These are phyloP conservation scores for Pseudogymnoascus sp. DNA, from an alignment of 2,329 filamentous ascomycete genomes.

Conservation along the genomic window DNA sequence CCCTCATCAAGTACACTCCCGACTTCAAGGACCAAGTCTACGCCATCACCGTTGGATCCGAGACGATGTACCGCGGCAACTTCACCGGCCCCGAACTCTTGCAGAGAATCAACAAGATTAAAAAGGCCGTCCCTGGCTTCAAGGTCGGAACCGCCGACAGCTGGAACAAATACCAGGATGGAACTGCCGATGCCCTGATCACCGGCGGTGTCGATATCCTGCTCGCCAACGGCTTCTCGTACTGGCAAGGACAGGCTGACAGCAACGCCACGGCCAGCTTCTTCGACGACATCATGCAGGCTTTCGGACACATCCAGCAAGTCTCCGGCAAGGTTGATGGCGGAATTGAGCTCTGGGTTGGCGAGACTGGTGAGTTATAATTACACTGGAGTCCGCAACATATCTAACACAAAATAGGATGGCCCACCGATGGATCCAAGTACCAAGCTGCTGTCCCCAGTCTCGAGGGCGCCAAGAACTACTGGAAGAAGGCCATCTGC, in stretches of 20 bases:
- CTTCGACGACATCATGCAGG: slow-evolving; percentile 61
- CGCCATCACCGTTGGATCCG: slow-evolving; percentile 64
- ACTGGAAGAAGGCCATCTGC: slow-evolving; percentile 57
- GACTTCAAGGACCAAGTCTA: slow-evolving; percentile 53
- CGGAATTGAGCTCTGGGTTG: slow-evolving; percentile 59
- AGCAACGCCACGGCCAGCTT: slow-evolving; percentile 53
- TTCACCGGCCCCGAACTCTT: slow-evolving; percentile 55
- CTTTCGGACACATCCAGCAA: slow-evolving; percentile 54
- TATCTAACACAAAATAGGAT: slow-evolving; percentile 30
- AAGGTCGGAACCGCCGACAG: slow-evolving; percentile 62
- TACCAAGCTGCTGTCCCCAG: slow-evolving; percentile 56
- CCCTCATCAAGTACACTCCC: slow-evolving; percentile 43
- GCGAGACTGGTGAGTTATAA: slow-evolving; percentile 48
- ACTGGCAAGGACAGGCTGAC: slow-evolving; percentile 59
- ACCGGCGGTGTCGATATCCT: slow-evolving; percentile 47
- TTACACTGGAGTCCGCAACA: not conserved
- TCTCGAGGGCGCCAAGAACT: slow-evolving; percentile 49
- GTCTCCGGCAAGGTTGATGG: slow-evolving; percentile 44
- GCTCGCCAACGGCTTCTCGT: slow-evolving; percentile 63
- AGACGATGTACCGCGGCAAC: slow-evolving; percentile 62
- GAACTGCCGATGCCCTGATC: slow-evolving; percentile 59
- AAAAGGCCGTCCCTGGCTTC: slow-evolving; percentile 46
- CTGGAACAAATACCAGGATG: slow-evolving; percentile 67
- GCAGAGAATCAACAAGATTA: slow-evolving; percentile 54
- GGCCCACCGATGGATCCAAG: slow-evolving; percentile 57